Percentiles rank a stretch among this genome's conserved stretches.
phyloP scores from a whole-genome alignment of 2,329 filamentous ascomycete genomes.

The Alternaria ethzedia region DNA sequence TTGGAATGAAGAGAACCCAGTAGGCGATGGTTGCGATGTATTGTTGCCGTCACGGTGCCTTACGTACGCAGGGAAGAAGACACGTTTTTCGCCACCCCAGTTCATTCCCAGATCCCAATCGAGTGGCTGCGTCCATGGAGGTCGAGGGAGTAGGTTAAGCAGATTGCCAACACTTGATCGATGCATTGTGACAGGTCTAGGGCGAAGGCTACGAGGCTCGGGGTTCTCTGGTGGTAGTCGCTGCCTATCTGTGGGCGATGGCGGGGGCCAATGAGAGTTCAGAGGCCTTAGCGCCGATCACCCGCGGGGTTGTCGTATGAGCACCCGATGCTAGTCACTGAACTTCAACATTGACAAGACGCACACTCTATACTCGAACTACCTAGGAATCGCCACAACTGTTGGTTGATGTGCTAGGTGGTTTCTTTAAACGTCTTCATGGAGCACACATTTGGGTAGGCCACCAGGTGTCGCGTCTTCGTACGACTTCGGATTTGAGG shows the following conservation, averaged over 20 bases:
- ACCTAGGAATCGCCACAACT: neutral
- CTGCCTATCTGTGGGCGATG: neutral
- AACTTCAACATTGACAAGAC: neutral
- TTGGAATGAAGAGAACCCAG: conserved; percentile 4
- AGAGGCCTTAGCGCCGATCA: neutral
- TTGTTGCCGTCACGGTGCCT: neutral
- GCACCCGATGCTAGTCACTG: neutral
- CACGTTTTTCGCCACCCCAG: neutral
- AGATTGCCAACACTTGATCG: neutral
- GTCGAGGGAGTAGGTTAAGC: neutral
- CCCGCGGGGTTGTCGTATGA: neutral
- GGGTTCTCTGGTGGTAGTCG: no score
- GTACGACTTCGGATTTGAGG: neutral
- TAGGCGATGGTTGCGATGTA: neutral
- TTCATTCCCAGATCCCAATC: neutral
- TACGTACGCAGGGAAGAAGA: neutral
- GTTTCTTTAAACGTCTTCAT: neutral
- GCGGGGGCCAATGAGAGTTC: neutral
- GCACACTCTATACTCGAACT: neutral
- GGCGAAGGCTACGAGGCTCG: neutral
- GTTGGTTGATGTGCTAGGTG: neutral
- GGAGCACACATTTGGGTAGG: neutral
- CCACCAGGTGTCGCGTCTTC: neutral
- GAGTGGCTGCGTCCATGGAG: neutral
- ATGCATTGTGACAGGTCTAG: neutral